Base-by-base conservation (phyloP, 1,139 yeast species). In the Yamadazyma membranifaciens region DNA sequence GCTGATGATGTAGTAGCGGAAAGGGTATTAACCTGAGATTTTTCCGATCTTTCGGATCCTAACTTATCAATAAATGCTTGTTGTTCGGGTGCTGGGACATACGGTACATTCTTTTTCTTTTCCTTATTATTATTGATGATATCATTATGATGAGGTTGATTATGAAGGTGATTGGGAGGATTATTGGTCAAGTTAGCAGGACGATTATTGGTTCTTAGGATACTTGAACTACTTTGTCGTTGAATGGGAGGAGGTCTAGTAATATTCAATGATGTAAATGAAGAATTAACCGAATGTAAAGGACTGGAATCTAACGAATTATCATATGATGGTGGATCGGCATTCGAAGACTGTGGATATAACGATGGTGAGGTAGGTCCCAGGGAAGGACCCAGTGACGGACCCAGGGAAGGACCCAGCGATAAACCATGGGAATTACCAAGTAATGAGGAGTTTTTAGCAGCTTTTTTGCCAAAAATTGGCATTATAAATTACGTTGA, bases 11-110 rank as follows among this genome's bases (percentile, higher is more conserved):
- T 44, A 2, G 55, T 47, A 4, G 67, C 47, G 1, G 62, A 49
- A 29, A 63, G 45, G 6, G 60, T 42, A 4, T 59, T 46, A 4
- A 55, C 47, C 43, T 2, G 13, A 6, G 24, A 20, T 20, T 5
- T 7, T 20, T 20, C 24, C 7, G 24, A 20, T 20, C 24, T 20
- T 20, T 55, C 38, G 4, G 52, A 44, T 6, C 48, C 51, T 20
- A 57, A 49, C 15, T 49, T 35, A 41, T 69, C 72, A 31, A 69
- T 67, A 25, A 64, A 70, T 10, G 48, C 49, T 46, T 68, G 74
- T 34, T 64, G 66, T 36, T 68, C 72, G 9, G 52, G 45, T 2
- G 67, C 47, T 9, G 75, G 75, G 17, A 41, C 45, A 44, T 69
- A 69, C 1, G 75, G 73, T 14, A 52, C 57, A 42, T 57, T 51